Evolutionary conservation across 768 basidiomycete genomes (phyloP), one percentile per base, ranked within the genome.

Genomic region (Mycena vitilis): DNA sequence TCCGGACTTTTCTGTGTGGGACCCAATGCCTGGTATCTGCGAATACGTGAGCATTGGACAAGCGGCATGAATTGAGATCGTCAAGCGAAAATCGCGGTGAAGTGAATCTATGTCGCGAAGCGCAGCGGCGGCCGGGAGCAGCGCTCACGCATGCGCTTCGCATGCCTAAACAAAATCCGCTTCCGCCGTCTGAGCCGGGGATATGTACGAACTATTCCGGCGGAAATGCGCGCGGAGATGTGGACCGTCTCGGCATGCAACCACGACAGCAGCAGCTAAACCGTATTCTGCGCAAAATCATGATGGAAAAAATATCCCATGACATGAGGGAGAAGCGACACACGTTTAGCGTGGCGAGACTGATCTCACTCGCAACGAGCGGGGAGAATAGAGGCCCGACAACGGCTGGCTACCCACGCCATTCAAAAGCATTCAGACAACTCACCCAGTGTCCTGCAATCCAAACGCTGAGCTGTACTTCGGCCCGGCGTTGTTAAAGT

Each of bases 401-500:
- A 22, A 45, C 4, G 22, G 30, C 30, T 30, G 30, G 30, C 30
- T 30, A 30, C 30, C 30, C 40, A 30, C 34, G 6, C 40, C 38
- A 36, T 18, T 38, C 42, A 25, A 60, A 36, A 52, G 13, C 30
- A 30, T 30, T 30, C 30, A 60, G 9, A 55, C 34, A 15, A 60
- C 86, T 76, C 65, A 89, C 91, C 82, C 88, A 68, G 83, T 71
- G 48, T 79, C 82, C 37, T 79, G 78, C 57, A 80, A 75, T 10
- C 83, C 86, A 75, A 91, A 90, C 8, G 90, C 84, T 23, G 83
- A 80, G 73, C 91, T 92, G 73, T 95, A 95, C 63, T 86, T 83
- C 23, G 93, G 94, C 2, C 94, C 94, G 7, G 88, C 78, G 73
- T 95, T 95, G 81, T 95, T 95, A 79, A 95, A 95, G 79, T 95